Evolutionary conservation across 768 basidiomycete species (phyloP), one percentile per base, ranked within the genome.

Genomic region (Cytidiella melzeri): DNA sequence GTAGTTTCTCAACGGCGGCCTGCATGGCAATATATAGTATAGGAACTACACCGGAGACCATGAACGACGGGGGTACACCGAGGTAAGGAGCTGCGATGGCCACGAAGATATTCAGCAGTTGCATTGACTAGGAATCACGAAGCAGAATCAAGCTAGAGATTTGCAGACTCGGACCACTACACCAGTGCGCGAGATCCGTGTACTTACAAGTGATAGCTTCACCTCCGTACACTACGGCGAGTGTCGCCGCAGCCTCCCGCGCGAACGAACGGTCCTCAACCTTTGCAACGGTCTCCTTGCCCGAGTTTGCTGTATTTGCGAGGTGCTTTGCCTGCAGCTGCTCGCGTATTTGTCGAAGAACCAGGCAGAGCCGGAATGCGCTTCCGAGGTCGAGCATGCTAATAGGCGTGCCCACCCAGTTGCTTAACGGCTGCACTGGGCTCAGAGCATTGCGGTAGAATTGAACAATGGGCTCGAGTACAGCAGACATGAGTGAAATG

Each of bases 161-260:
- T 15, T 15, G 9, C 30, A 34, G 30, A 34, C 30, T 7, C 30
- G 30, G 30, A 15, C 30, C 9, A 34, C 30, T 34, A 15, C n/a
- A n/a, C n/a, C n/a, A 34, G 30, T 15, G 15, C 30, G 15, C 15
- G 15, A 34, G 19, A 11, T 2, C 30, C 23, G 9, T 5, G 23
- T 48, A 65, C 78, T 48, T 58, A 86, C 87, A 77, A 47, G 73
- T 72, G 42, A 87, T 67, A 2, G 79, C 80, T 64, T 90, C 85
- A n/a, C 88, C 88, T 7, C 87, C 87, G 58, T 81, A 89, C 1
- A 89, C 86, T 24, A 90, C 80, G 12, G 79, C 66, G 26, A 86
- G 67, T 2, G 81, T 81, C 0, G 83, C 73, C 4, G 73, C 62
- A 15, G 76, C 61, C 55, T 78, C 79, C 57, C 80, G 76, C 28